A percentile compares a stretch with the other conserved stretches of the same genome.
These are phyloP conservation scores for Auricularia heimuer DNA, from an alignment of 768 basidiomycete genomes.

Conservation along the genomic window DNA sequence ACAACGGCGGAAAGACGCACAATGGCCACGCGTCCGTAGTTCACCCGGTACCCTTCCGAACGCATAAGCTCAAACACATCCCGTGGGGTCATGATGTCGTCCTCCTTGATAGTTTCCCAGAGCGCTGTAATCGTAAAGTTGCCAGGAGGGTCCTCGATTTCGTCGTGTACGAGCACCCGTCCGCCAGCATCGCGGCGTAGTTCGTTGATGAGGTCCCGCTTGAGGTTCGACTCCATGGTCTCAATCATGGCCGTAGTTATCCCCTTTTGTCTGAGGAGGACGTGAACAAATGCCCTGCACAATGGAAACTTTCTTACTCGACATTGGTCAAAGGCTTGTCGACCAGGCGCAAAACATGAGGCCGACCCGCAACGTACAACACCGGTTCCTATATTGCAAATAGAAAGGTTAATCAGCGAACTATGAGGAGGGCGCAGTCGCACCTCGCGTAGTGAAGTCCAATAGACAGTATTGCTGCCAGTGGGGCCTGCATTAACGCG, in stretches of 20 bases:
- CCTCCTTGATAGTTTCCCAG: constrained; percentile 80
- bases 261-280: constrained; percentile 42
- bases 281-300: background rate
- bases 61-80: constrained; percentile 70
- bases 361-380: constrained; percentile 74
- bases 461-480: constrained; percentile 68
- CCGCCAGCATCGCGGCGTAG: constrained; percentile 53
- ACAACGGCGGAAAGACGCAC: constrained; percentile 34
- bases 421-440: constrained; percentile 7
- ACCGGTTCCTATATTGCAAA: constrained; percentile 66
- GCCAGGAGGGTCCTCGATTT: constrained; percentile 88
- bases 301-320: constrained; percentile 45
- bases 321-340: constrained; percentile 89
- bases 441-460: constrained; percentile 94
- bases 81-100: constrained; percentile 79
- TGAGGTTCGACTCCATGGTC: constrained; percentile 79
- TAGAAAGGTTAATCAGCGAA: background rate
- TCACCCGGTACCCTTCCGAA: constrained; percentile 74
- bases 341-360: constrained; percentile 83
- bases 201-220: constrained; percentile 79
- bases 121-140: constrained; percentile 85
- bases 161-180: constrained; percentile 85
- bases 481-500: constrained; percentile 72
- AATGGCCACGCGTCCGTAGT: constrained; percentile 84
- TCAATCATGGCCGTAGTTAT: constrained; percentile 87